Conservation (phyloP, 768 basidiomycete species). For the Tylopilus vinaceipallidus region DNA sequence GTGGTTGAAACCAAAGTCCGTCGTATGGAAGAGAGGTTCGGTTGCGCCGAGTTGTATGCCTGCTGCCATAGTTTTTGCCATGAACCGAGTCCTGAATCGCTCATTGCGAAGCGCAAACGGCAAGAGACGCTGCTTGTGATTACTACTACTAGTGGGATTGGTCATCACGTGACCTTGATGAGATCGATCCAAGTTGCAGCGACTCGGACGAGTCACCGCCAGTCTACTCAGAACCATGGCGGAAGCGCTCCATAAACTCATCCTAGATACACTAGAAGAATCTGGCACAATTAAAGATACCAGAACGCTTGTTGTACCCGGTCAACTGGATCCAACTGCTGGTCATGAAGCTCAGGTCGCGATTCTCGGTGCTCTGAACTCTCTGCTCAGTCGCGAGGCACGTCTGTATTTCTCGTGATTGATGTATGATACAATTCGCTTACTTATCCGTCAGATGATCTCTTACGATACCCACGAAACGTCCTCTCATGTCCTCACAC, state of each 20-base stretch:
- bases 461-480: constrained; percentile 76
- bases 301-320: constrained; percentile 64
- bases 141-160: too few relatives aligned
- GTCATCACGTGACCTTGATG: constrained; percentile 18
- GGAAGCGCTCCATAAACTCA: constrained; percentile 74
- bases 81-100: constrained; percentile 1
- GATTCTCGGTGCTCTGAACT: constrained; percentile 90
- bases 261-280: constrained; percentile 69
- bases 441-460: constrained; percentile 63
- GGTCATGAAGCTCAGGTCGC: constrained; percentile 78
- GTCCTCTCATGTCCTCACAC: constrained; percentile 67
- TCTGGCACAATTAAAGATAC: constrained; percentile 63
- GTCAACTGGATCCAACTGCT: constrained; percentile 51
- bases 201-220: constrained; percentile 2
- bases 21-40: constrained; percentile 48
- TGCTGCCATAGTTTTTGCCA: constrained; percentile 50
- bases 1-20: constrained; percentile 34
- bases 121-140: not conserved
- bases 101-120: constrained; percentile 11
- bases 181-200: too few relatives aligned
- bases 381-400: constrained; percentile 82
- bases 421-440: constrained; percentile 9
- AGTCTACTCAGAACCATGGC: constrained; percentile 46
- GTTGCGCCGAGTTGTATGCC: constrained; percentile 63
- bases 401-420: constrained; percentile 24